Conservation (phyloP, 306 rosid species). For the Vachellia collinsii region DNA sequence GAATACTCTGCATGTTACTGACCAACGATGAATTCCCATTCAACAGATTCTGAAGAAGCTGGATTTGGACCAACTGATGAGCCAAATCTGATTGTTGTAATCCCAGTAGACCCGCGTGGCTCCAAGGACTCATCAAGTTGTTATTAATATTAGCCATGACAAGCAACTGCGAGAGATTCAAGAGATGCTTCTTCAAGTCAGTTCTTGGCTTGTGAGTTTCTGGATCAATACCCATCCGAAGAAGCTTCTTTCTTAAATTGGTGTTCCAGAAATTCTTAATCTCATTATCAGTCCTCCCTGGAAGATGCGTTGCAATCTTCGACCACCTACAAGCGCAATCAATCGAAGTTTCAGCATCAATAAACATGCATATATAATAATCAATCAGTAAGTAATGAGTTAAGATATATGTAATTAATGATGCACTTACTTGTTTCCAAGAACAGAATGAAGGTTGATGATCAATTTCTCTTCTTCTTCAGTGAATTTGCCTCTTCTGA, state of each 20-base stretch:
- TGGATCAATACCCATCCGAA: conserved; percentile 86
- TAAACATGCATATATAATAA: too few relatives aligned
- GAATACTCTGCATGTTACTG: conserved; percentile 37
- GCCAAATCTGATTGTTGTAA: conserved; percentile 62
- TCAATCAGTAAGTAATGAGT: neutral
- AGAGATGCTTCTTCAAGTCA: conserved; percentile 61
- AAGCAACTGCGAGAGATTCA: conserved; percentile 64
- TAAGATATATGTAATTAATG: neutral
- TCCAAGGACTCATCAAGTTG: conserved; percentile 41
- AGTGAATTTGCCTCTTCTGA: conserved; percentile 84
- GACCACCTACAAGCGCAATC: conserved; percentile 66
- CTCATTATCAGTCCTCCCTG: conserved; percentile 85
- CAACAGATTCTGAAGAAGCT: conserved; percentile 56
- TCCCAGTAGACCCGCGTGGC: conserved; percentile 48
- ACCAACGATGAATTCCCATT: conserved; percentile 4
- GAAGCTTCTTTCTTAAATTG: conserved; percentile 75
- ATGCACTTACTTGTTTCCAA: conserved; percentile 71
- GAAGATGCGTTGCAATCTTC: conserved; percentile 82
- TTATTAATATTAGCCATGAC: conserved; percentile 35
- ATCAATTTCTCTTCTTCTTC: conserved; percentile 70
- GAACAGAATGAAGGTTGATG: conserved; percentile 80
- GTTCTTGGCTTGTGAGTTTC: conserved; percentile 87
- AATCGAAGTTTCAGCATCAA: neutral
- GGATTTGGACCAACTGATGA: conserved; percentile 64
- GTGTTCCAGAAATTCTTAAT: conserved; percentile 93